These are phyloP conservation scores for Lobosporangium transversale DNA, from an alignment of 192 early-diverging fungal species.

Conservation along the genomic window DNA sequence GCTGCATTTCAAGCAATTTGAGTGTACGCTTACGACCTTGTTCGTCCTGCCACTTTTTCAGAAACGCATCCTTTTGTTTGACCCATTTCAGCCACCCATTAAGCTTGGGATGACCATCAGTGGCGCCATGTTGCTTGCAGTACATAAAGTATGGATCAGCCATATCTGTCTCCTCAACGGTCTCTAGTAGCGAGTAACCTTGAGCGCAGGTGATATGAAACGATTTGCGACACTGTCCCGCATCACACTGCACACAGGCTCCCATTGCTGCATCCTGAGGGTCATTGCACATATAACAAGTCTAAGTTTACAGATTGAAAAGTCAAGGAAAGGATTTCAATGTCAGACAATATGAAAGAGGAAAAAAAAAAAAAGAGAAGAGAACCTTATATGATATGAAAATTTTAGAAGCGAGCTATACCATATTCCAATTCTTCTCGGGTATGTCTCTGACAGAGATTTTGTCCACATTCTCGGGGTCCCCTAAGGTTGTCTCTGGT, in stretches of 20 bases:
- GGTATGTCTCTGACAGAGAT: constrained; percentile 56
- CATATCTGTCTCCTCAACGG: constrained; percentile 57
- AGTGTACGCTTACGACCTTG: constrained; percentile 32
- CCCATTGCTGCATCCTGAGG: constrained; percentile 49
- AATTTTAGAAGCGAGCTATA: too few relatives aligned
- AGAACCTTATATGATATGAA: too few relatives aligned
- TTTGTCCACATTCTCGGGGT: constrained; percentile 47
- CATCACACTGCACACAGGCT: constrained; percentile 61
- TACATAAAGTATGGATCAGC: constrained; percentile 64
- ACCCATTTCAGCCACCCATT: constrained; percentile 61
- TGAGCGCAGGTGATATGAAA: constrained; percentile 63
- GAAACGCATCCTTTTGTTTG: constrained; percentile 51
- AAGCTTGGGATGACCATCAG: constrained; percentile 45
- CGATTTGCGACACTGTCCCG: constrained; percentile 57
- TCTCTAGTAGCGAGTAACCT: constrained; percentile 54
- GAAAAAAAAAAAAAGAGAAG: not conserved
- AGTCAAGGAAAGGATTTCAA: not conserved
- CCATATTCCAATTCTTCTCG: constrained; percentile 59
- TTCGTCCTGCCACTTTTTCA: constrained; percentile 48
- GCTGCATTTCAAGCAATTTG: constrained; percentile 29
- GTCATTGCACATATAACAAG: constrained; percentile 56
- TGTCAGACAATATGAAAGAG: not conserved
- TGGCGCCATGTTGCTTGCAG: constrained; percentile 56
- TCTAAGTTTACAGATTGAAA: constrained; percentile 19
- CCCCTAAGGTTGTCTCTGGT: constrained; percentile 56